Evolutionary conservation across 2,329 filamentous ascomycete species (phyloP), one percentile per base, ranked within the genome.

Genomic region (Pyrenophora tritici-repentis): DNA sequence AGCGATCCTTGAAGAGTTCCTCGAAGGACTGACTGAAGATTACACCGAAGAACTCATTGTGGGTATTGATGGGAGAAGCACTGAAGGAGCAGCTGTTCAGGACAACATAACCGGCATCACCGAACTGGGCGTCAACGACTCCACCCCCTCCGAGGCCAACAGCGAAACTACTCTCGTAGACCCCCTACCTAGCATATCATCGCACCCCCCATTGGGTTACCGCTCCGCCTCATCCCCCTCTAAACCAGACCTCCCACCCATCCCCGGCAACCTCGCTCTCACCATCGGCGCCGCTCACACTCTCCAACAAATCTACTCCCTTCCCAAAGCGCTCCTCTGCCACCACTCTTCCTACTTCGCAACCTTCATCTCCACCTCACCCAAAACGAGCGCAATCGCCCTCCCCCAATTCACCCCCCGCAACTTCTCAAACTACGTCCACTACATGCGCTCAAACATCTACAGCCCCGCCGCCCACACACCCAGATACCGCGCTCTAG

Each of bases 361-460:
- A 22, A 26, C 22, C 2, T 29, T 46, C 17, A 32, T 50, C 17
- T n/a, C 22, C 32, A n/a, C 31, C 16, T 14, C 31, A 17, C 6
- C 14, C 17, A 41, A 3, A 14, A 29, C 35, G 6, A 31, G 36
- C 31, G 6, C 43, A 4, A 6, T 45, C 13, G 10, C 20, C 1
- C 38, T 62, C 2, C 22, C 31, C n/a, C 10, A 37, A 18, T 39
- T 47, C 14, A 17, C 41, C 2, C 26, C 55, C 8, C 37, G 33
- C 13, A 43, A 42, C 32, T 63, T 64, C 31, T 45, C 58, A 8
- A 56, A 62, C 47, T 62, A 59, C 43, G 38, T 61, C 18, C 50
- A 56, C 18, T 66, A 56, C 37, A 44, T 56, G 22, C 35, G 54
- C 34, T 57, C 51, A 31, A 60, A 36, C 48, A 62, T 65, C 32